Evolutionary conservation across 1,284 basidiomycete species (phyloP), one percentile per base, ranked within the genome.

Genomic region (Thecaphora frezii): DNA sequence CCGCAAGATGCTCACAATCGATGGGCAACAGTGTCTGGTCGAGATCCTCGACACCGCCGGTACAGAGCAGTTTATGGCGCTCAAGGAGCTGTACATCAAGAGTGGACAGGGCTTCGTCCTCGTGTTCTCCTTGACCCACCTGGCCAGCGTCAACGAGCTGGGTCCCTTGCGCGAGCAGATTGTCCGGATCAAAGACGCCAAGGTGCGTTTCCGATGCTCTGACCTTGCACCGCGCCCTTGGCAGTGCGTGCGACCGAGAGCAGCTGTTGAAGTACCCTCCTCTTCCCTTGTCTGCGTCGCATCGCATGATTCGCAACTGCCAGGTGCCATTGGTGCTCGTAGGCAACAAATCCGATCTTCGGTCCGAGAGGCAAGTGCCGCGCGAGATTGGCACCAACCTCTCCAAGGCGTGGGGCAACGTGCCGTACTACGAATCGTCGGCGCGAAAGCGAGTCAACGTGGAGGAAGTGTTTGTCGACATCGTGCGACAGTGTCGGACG

Each of bases 21-120:
- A 76, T 42, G 71, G 65, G 1, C 62, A 71, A 19, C 57, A 70
- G 28, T 73, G 67, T 36, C 48, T 73, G 37, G 67, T 76, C 23
- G 73, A 76, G 39, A 71, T 76, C 39, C 52, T 76, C 37, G 73
- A 76, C 37, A 76, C 73, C 0, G 73, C 73, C 14, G 73, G 73
- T 8, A 72, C 71, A 7, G 73, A 75, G 37, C 71, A 75, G 46
- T 75, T 74, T 48, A 63, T 72, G 39, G 73, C 73, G 16, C 66
- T 76, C 36, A 72, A 73, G 42, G 73, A 76, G 40, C 62, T 73
- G 33, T 74, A 74, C 51, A 74, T 76, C 61, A 68, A 69, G 37
- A 58, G 51, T 5, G 73, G 73, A 1, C 62, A 76, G 30, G 73
- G 70, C 19, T 76, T 76, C 47, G 45, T 76, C 23, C 58, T 76